These are phyloP conservation scores for Euphorbia lathyris DNA, from an alignment of 345 rosid species.

Conservation along the genomic window DNA sequence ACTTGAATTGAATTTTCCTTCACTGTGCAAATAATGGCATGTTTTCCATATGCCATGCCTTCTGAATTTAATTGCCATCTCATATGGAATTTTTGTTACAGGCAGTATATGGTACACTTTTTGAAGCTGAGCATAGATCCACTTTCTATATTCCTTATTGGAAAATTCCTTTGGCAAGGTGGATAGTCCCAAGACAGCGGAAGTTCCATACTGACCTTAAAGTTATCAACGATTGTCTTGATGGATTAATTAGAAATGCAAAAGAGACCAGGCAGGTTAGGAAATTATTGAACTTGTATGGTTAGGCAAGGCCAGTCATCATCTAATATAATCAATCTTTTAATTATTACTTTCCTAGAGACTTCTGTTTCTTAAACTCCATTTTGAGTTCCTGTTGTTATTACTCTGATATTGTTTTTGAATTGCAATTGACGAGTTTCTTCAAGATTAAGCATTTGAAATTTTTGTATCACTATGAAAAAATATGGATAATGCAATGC, in stretches of 20 bases:
- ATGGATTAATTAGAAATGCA: conserved; percentile 87
- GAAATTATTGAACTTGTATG: neutral
- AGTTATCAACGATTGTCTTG: conserved; percentile 87
- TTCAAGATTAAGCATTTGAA: neutral
- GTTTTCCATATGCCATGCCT: neutral
- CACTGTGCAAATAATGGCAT: neutral
- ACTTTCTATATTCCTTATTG: conserved; percentile 93
- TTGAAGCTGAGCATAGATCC: conserved; percentile 96
- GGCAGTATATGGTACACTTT: conserved; percentile 98
- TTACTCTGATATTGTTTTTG: neutral
- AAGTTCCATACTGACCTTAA: conserved; percentile 84
- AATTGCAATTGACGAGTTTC: neutral
- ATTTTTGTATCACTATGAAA: neutral
- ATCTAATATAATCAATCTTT: neutral
- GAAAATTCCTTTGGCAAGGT: conserved; percentile 86
- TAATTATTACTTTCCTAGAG: neutral
- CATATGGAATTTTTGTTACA: conserved; percentile 22
- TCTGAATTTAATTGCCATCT: neutral
- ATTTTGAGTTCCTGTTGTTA: neutral
- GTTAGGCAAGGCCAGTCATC: neutral
- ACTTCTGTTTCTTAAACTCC: neutral
- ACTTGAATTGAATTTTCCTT: neutral
- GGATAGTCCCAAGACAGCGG: conserved; percentile 88
- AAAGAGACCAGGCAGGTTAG: conserved; percentile 86
- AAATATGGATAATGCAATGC: neutral